phyloP scores from a whole-genome alignment of 2,329 filamentous ascomycete species.

The Cyphellophora europaea region DNA sequence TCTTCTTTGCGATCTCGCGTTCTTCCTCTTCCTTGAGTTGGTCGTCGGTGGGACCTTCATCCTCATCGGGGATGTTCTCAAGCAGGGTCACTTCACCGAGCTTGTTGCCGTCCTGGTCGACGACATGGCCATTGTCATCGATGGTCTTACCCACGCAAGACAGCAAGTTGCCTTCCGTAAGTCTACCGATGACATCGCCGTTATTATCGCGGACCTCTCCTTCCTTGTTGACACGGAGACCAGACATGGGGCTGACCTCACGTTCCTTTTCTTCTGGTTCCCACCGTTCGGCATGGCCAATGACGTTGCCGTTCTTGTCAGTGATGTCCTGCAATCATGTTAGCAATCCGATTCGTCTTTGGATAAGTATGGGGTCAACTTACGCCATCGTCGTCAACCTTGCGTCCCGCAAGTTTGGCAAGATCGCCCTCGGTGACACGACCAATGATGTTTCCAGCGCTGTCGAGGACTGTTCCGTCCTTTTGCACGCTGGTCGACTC shows the following conservation, averaged over 20 bases:
- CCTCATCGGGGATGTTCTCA: constrained; percentile 45
- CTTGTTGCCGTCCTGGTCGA: constrained; percentile 54
- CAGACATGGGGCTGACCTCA: constrained; percentile 51
- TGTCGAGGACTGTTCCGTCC: constrained; percentile 45
- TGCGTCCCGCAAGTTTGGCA: constrained; percentile 54
- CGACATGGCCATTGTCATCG: constrained; percentile 43
- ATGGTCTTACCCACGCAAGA: constrained; percentile 33
- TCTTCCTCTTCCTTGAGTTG: constrained; percentile 41
- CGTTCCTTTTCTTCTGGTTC: constrained; percentile 49
- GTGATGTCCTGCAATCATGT: constrained; percentile 40
- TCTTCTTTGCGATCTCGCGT: constrained; percentile 1
- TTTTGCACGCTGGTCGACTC: constrained; percentile 48
- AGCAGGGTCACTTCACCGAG: constrained; percentile 54
- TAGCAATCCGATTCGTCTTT: too few species aligned
- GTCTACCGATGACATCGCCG: constrained; percentile 35
- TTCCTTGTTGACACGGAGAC: constrained; percentile 41
- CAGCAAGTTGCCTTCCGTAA: constrained; percentile 34
- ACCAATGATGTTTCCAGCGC: constrained; percentile 47
- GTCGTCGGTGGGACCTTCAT: constrained; percentile 30
- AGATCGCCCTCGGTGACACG: constrained; percentile 55
- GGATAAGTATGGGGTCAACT: too few species aligned
- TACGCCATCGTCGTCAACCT: constrained; percentile 60
- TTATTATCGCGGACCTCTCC: constrained; percentile 38
- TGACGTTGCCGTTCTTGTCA: constrained; percentile 56
- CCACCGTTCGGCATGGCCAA: constrained; percentile 61